Evolutionary conservation across 768 basidiomycete genomes (phyloP).

Genomic region (Saitozyma podzolica): DNA sequence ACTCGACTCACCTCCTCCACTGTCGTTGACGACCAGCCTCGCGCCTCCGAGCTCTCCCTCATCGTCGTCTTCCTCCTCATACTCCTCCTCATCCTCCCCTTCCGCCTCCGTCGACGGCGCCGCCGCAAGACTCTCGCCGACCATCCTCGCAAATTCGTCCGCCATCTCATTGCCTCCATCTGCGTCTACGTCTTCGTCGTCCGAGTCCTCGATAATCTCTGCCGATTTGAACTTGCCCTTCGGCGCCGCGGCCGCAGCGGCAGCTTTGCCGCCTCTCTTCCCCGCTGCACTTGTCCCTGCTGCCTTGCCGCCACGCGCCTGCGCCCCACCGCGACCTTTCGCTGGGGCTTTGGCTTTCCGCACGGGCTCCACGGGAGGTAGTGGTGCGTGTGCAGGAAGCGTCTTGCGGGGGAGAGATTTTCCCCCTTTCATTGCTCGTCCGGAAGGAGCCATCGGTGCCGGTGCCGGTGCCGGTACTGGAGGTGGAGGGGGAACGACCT

Average conservation of each 20-base stretch:
- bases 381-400: background rate
- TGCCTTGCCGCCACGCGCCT: too few relatives aligned
- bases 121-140: constrained; percentile 38
- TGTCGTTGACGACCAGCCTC: constrained; percentile 11
- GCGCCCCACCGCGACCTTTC: background rate
- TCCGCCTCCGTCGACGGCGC: constrained; percentile 5
- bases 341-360: constrained; percentile 11
- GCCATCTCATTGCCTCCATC: constrained; percentile 14
- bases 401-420: constrained; percentile 17
- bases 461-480: background rate
- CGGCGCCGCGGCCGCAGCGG: constrained; percentile 1
- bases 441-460: too few relatives aligned
- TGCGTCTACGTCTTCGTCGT: constrained; percentile 29
- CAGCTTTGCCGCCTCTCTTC: constrained; percentile 1
- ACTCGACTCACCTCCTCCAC: background rate
- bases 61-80: constrained; percentile 26
- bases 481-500: constrained; percentile 1
- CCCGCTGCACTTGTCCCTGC: background rate
- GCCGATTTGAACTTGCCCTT: constrained; percentile 38
- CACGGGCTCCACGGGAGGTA: background rate
- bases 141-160: constrained; percentile 43
- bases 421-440: background rate
- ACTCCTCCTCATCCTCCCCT: constrained; percentile 18
- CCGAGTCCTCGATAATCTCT: constrained; percentile 44
- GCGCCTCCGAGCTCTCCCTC: constrained; percentile 34